Evolutionary conservation across 106 monocot species (phyloP).

Genomic region (Dendrobium nobile): DNA sequence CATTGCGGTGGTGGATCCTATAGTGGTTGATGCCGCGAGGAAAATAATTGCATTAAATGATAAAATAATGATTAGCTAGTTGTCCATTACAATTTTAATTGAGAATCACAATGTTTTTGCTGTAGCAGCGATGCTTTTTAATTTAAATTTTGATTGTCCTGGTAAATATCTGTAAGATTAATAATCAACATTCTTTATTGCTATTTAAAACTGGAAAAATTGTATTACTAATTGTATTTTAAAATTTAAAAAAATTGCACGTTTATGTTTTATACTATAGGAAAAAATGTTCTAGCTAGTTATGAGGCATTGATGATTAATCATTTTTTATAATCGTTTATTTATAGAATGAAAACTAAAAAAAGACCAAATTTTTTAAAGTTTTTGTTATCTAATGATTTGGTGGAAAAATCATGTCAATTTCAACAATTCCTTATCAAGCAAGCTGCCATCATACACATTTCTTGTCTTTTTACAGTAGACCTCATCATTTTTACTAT

Average conservation of each 20-base stretch:
- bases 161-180: neutral
- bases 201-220: neutral
- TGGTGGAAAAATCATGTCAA: neutral
- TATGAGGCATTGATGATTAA: neutral
- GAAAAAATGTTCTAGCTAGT: neutral
- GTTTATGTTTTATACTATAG: neutral
- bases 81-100: neutral
- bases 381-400: neutral
- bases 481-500: no score
- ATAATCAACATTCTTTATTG: neutral
- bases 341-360: neutral
- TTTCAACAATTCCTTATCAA: no score
- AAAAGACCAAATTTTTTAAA: neutral
- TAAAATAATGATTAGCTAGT: neutral
- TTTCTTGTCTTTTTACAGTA: neutral
- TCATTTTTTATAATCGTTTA: neutral
- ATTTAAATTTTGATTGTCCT: neutral
- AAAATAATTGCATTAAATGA: slow-evolving; percentile 6
- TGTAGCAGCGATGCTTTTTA: neutral
- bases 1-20: slow-evolving; percentile 3
- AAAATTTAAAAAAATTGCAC: neutral
- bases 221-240: neutral
- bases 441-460: neutral
- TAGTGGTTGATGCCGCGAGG: neutral
- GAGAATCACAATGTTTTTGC: slow-evolving; percentile 5